Evolutionary conservation across 2,329 filamentous ascomycete genomes (phyloP).

Genomic region (Aspergillus sp.): DNA sequence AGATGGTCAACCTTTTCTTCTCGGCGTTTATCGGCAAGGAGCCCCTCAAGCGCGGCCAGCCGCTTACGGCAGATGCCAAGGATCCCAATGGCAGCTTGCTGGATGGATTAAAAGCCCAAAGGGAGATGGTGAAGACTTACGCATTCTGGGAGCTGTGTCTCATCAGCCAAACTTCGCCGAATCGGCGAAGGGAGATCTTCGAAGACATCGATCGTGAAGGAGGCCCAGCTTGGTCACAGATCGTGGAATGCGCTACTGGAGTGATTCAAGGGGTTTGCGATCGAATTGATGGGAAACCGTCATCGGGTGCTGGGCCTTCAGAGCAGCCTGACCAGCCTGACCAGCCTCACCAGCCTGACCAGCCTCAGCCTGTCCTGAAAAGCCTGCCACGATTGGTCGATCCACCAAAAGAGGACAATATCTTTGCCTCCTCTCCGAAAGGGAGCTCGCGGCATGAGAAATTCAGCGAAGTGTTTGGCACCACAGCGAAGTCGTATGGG

Average conservation of each 20-base stretch:
- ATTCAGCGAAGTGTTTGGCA: constrained; percentile 34
- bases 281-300: constrained; percentile 54
- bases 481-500: constrained; percentile 39
- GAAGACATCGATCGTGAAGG: constrained; percentile 76
- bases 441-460: constrained; percentile 26
- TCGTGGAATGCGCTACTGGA: constrained; percentile 59
- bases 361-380: constrained; percentile 31
- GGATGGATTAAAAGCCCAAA: constrained; percentile 74
- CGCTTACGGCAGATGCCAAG: constrained; percentile 73
- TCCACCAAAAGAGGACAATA: constrained; percentile 39
- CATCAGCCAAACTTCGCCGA: constrained; percentile 64
- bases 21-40: constrained; percentile 69
- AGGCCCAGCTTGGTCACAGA: constrained; percentile 72
- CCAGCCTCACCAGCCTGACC: too few species aligned
- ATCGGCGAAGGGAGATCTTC: constrained; percentile 73
- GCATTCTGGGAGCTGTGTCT: constrained; percentile 84
- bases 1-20: constrained; percentile 66
- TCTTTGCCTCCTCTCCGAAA: constrained; percentile 36
- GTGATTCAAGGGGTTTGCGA: constrained; percentile 58
- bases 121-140: constrained; percentile 66
- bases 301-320: constrained; percentile 21
- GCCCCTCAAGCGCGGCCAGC: constrained; percentile 74
- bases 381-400: constrained; percentile 43
- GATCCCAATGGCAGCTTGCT: constrained; percentile 87
- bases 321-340: too few species aligned